These are phyloP conservation scores for Ascochyta koolunga DNA, from an alignment of 2,329 filamentous ascomycete genomes.

Conservation along the genomic window DNA sequence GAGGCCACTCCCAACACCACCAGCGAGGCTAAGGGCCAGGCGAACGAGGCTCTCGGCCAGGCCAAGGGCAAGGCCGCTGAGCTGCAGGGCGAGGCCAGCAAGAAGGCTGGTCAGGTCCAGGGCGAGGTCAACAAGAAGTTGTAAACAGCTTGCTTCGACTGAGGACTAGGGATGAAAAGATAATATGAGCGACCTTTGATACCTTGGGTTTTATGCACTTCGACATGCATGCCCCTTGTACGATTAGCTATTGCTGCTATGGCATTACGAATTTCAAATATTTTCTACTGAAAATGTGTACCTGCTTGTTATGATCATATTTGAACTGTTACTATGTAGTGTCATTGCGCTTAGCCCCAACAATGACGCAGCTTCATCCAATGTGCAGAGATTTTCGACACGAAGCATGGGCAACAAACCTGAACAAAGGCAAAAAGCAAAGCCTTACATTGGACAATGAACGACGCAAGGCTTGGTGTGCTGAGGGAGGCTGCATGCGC, in stretches of 20 bases:
- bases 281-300: background rate
- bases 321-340: too few species aligned
- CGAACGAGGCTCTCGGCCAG: slow-evolving; percentile 37
- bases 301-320: background rate
- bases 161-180: background rate
- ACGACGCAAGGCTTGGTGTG: too few species aligned
- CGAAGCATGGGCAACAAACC: too few species aligned
- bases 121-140: slow-evolving; percentile 51
- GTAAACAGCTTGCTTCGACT: slow-evolving; percentile 1
- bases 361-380: too few species aligned
- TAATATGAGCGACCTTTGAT: slow-evolving; percentile 6
- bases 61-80: slow-evolving; percentile 50
- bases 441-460: too few species aligned
- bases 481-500: too few species aligned
- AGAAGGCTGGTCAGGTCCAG: slow-evolving; percentile 48
- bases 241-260: slow-evolving; percentile 12
- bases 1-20: slow-evolving; percentile 35
- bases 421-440: too few species aligned
- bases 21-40: slow-evolving; percentile 47
- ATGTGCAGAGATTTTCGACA: too few species aligned
- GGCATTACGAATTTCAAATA: slow-evolving; percentile 18
- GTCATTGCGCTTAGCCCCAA: too few species aligned
- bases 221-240: slow-evolving; percentile 6
- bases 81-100: slow-evolving; percentile 49
- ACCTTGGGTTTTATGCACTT: slow-evolving; percentile 7